Conservation (phyloP, 805 yeast species). For the Monosporozyma yasuniensis region DNA sequence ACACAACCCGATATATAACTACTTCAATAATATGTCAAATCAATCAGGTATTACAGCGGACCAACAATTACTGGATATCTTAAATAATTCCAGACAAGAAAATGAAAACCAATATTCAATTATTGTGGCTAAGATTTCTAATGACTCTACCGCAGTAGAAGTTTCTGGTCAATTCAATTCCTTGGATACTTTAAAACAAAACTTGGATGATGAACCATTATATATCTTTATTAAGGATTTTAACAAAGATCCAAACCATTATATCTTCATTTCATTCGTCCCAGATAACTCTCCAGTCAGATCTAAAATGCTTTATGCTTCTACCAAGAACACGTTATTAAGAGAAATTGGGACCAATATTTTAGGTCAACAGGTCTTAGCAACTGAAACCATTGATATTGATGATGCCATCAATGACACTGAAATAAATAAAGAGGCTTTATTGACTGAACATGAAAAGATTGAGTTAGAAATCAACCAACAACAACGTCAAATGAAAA, state of each 20-base stretch:
- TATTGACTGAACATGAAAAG: slow-evolving; percentile 24
- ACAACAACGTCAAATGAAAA: slow-evolving; percentile 22
- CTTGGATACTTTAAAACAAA: slow-evolving; percentile 34
- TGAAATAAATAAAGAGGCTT: background rate
- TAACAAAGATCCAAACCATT: slow-evolving; percentile 11
- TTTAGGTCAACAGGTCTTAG: slow-evolving; percentile 28
- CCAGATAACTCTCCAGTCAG: slow-evolving; percentile 81
- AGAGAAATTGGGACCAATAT: slow-evolving; percentile 58
- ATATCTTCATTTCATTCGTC: slow-evolving; percentile 67
- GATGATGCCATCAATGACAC: slow-evolving; percentile 7
- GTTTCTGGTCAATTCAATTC: slow-evolving; percentile 17
- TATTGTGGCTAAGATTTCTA: slow-evolving; percentile 19
- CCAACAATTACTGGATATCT: slow-evolving; percentile 17
- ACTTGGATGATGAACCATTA: slow-evolving; percentile 35
- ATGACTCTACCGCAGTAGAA: slow-evolving; percentile 18
- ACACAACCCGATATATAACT: too few species aligned
- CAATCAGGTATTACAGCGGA: slow-evolving; percentile 51
- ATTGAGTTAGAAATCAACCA: slow-evolving; percentile 18
- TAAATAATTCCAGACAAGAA: slow-evolving; percentile 6
- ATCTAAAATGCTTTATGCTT: slow-evolving; percentile 88
- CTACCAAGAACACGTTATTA: slow-evolving; percentile 69
- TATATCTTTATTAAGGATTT: slow-evolving; percentile 42
- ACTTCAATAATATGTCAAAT: slow-evolving; percentile 40
- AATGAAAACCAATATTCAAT: slow-evolving; percentile 6
- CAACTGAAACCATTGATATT: slow-evolving; percentile 30